Evolutionary conservation across 225 moss, liverwort and hornwort species (phyloP), one percentile per base, ranked within the genome.

Genomic region (Physcomitrellopsis africana): DNA sequence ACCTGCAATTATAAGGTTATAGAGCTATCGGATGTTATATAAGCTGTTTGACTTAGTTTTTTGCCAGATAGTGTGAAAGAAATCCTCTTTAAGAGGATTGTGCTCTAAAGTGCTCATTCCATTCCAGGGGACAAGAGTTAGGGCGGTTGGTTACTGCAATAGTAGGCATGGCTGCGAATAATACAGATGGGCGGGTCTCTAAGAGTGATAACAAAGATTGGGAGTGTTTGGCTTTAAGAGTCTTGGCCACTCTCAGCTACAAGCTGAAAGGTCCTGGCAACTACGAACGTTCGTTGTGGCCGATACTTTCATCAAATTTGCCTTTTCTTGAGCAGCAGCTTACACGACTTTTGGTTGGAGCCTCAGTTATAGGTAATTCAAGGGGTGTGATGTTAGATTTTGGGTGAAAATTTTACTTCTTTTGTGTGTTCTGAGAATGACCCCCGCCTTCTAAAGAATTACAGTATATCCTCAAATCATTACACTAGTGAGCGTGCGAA

Each of bases 281-380:
- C 23, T 73, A 74, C 55, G 80, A 76, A 65, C 86, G 86, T 48
- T 73, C 86, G 56, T 81, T 95, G 12, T 95, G 95, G 95, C 88
- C 85, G 15, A 67, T 85, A 27, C 78, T 91, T 60, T 85, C 77
- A 51, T 84, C 88, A 26, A 87, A 73, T 59, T 70, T 93, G 80
- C 74, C 70, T n/a, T 95, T 95, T 74, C 90, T 93, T 68, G 88
- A 90, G 79, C 80, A 76, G 61, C 90, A 95, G 66, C 79, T 95
- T 51, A 77, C 70, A 49, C 78, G 55, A 69, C 84, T 76, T 65
- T 67, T 65, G 60, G 64, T 67, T 74, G 81, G 72, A 81, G 65
- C 60, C 13, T 79, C 86, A 72, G 67, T 37, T 17, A 56, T 47
- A 75, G 83, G 85, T 88, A 80, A 20, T 29, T 32, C 16, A 60